Evolutionary conservation across 176 grass and related monocot species (phyloP).

Genomic region (Ampelocalamus luodianensis): DNA sequence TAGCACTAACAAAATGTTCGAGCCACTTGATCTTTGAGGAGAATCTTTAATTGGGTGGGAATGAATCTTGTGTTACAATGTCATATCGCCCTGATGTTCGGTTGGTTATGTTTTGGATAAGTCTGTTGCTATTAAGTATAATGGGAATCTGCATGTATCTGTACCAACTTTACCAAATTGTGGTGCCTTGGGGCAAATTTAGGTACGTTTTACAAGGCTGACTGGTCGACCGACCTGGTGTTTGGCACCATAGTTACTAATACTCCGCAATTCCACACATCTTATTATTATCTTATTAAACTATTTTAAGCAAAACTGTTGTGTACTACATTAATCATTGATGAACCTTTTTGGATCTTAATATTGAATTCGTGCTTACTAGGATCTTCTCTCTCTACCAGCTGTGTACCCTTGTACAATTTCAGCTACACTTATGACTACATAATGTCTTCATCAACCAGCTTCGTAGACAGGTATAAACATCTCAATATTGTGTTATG

Average conservation of each 20-base stretch:
- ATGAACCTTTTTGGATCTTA: slow-evolving; percentile 42
- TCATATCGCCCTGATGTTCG: neutral
- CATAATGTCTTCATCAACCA: slow-evolving; percentile 96
- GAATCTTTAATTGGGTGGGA: slow-evolving; percentile 4
- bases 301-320: slow-evolving; percentile 6
- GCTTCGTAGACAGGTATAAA: slow-evolving; percentile 94
- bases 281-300: neutral
- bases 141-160: neutral
- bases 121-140: neutral
- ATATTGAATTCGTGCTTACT: slow-evolving; percentile 48
- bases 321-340: slow-evolving; percentile 6
- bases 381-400: slow-evolving; percentile 69
- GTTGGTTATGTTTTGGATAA: neutral
- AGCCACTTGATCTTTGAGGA: neutral
- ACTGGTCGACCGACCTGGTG: neutral
- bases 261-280: slow-evolving; percentile 2
- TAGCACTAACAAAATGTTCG: slow-evolving; percentile 2
- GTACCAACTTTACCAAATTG: slow-evolving; percentile 4
- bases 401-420: slow-evolving; percentile 93
- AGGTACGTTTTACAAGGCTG: neutral
- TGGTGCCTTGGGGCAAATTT: slow-evolving; percentile 3
- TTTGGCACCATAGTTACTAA: neutral
- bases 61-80: slow-evolving; percentile 31
- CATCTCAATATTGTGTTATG: slow-evolving; percentile 22
- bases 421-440: slow-evolving; percentile 95